Evolutionary conservation across 1,284 basidiomycete genomes (phyloP).

Genomic region (Cryptococcus wingfieldii): DNA sequence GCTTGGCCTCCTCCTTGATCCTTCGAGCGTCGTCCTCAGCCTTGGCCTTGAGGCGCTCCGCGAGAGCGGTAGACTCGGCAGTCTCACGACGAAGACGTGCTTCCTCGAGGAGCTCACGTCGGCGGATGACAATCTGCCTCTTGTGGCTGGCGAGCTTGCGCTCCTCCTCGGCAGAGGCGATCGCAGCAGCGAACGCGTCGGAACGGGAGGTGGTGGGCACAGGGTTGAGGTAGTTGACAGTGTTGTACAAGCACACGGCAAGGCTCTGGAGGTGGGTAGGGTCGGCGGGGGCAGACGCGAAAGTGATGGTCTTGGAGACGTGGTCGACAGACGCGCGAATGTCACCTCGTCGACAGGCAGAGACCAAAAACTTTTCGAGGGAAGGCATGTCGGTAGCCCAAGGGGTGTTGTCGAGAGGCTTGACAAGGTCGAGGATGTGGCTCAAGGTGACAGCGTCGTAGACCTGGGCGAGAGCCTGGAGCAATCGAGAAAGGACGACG

Average conservation of each 20-base stretch:
- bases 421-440: conserved; percentile 70
- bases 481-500: conserved; percentile 87
- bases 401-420: conserved; percentile 62
- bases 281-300: conserved; percentile 50
- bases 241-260: conserved; percentile 67
- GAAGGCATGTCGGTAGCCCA: conserved; percentile 61
- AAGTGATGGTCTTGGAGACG: conserved; percentile 76
- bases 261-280: conserved; percentile 64
- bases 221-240: conserved; percentile 56
- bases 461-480: conserved; percentile 89
- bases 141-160: conserved; percentile 71
- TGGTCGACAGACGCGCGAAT: conserved; percentile 88
- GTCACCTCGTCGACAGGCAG: conserved; percentile 83
- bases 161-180: conserved; percentile 57
- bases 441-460: conserved; percentile 83
- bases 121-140: conserved; percentile 75
- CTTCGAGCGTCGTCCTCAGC: conserved; percentile 69
- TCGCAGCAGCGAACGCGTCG: conserved; percentile 47
- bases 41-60: conserved; percentile 65
- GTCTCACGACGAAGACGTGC: conserved; percentile 81
- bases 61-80: conserved; percentile 79
- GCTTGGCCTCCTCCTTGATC: conserved; percentile 64
- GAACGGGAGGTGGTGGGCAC: conserved; percentile 30
- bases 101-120: conserved; percentile 84
- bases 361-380: conserved; percentile 89